Conservation (phyloP, 768 basidiomycete genomes). For the Candolleomyces aberdarensis region DNA sequence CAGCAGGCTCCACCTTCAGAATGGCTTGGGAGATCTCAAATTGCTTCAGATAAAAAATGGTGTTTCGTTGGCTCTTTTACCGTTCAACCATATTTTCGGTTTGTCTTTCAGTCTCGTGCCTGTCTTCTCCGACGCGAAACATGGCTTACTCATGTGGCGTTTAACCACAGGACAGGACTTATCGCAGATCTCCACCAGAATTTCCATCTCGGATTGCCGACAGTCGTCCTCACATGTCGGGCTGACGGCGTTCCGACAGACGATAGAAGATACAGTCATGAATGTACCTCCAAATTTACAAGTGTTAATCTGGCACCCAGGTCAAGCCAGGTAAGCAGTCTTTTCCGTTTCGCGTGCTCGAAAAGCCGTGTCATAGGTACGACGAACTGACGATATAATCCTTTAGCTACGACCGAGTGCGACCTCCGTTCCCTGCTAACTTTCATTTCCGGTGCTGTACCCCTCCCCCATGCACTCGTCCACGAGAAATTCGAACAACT, state of each 20-base stretch:
- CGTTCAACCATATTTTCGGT: conserved; percentile 30
- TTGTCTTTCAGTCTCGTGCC: no score
- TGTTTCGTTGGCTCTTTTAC: conserved; percentile 47
- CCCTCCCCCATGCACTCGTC: conserved; percentile 51
- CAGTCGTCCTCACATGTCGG: conserved; percentile 56
- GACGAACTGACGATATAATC: no score
- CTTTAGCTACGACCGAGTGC: conserved; percentile 40
- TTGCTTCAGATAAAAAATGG: conserved; percentile 31
- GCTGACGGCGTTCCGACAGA: conserved; percentile 44
- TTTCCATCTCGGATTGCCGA: conserved; percentile 33
- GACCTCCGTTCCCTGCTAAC: conserved; percentile 45
- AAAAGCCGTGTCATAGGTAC: no score
- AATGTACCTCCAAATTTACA: conserved; percentile 68
- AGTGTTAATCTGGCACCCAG: conserved; percentile 49
- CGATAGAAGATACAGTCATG: conserved; percentile 50
- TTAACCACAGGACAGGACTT: conserved; percentile 4
- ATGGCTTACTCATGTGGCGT: no score
- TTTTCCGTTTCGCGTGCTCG: no score
- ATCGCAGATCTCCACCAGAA: conserved; percentile 43
- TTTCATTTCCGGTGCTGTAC: conserved; percentile 62
- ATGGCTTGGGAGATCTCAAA: conserved; percentile 33
- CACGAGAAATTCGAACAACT: conserved; percentile 16
- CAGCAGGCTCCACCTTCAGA: conserved; percentile 42
- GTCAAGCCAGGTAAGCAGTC: conserved; percentile 26
- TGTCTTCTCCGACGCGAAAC: no score